These are phyloP conservation scores for Gelatoporia subvermispora DNA, from an alignment of 768 basidiomycete species.

Conservation along the genomic window DNA sequence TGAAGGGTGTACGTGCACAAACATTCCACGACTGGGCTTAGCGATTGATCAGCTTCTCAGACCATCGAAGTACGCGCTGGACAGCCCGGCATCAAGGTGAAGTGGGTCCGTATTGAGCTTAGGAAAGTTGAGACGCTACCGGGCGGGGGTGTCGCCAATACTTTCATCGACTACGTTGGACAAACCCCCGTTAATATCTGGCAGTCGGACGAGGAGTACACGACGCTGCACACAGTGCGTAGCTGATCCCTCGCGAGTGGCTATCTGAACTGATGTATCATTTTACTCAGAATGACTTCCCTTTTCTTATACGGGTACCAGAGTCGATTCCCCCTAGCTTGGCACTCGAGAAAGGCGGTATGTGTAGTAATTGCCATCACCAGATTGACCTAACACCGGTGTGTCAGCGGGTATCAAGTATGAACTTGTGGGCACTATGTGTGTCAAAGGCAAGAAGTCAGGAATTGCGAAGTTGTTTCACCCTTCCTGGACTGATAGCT, in stretches of 20 bases:
- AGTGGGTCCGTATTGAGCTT: constrained; percentile 89
- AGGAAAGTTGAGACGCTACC: constrained; percentile 85
- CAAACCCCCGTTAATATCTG: constrained; percentile 80
- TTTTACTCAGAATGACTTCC: constrained; percentile 67
- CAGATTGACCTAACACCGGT: neutral
- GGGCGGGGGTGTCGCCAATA: constrained; percentile 61
- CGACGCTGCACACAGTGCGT: constrained; percentile 59
- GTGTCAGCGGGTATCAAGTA: constrained; percentile 75
- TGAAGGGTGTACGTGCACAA: constrained; percentile 67
- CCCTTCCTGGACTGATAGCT: neutral
- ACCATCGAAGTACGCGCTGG: constrained; percentile 82
- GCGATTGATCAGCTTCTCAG: constrained; percentile 31
- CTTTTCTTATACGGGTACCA: constrained; percentile 87
- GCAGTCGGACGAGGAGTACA: constrained; percentile 75
- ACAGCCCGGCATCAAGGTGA: constrained; percentile 74
- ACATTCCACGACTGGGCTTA: constrained; percentile 5
- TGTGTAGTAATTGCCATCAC: neutral
- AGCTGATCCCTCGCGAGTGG: neutral
- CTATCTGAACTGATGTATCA: neutral
- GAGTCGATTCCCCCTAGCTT: constrained; percentile 88
- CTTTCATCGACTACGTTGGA: constrained; percentile 77
- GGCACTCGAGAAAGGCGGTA: constrained; percentile 71
- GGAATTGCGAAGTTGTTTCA: constrained; percentile 17
- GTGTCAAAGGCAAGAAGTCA: constrained; percentile 81
- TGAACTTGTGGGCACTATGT: constrained; percentile 84